phyloP scores from a whole-genome alignment of 1,284 basidiomycete species.

The Cutaneotrichosporon arboriforme region DNA sequence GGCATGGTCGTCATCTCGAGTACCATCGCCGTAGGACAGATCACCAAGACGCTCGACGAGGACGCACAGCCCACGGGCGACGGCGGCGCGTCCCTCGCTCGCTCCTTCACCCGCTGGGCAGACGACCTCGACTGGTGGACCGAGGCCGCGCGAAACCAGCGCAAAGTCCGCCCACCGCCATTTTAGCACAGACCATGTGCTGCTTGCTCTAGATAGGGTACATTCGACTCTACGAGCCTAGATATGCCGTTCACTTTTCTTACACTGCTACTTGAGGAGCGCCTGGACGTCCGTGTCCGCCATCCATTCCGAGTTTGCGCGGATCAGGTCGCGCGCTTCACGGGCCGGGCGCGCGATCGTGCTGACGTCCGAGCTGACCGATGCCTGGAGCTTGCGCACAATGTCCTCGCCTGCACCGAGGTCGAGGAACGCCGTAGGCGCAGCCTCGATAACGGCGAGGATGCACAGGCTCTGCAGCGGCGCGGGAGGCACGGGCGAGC shows the following conservation, averaged over 20 bases:
- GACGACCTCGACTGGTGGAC: slow-evolving; percentile 9
- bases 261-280: slow-evolving; percentile 2
- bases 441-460: slow-evolving; percentile 56
- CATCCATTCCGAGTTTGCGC: slow-evolving; percentile 37
- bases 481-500: slow-evolving; percentile 33
- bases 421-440: slow-evolving; percentile 61
- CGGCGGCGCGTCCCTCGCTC: background rate
- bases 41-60: background rate
- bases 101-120: background rate
- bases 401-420: slow-evolving; percentile 58
- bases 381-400: slow-evolving; percentile 67
- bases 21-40: background rate
- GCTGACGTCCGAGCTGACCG: slow-evolving; percentile 64
- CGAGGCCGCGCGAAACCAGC: background rate
- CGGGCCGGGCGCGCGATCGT: slow-evolving; percentile 75
- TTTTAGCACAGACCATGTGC: background rate
- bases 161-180: background rate
- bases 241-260: background rate
- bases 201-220: too few species aligned
- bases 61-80: background rate
- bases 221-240: too few species aligned
- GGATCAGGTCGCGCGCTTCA: slow-evolving; percentile 74
- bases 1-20: slow-evolving; percentile 9
- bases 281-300: slow-evolving; percentile 39
- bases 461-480: slow-evolving; percentile 59